phyloP scores from a whole-genome alignment of 2,329 filamentous ascomycete species.

The Colletotrichum sp. region DNA sequence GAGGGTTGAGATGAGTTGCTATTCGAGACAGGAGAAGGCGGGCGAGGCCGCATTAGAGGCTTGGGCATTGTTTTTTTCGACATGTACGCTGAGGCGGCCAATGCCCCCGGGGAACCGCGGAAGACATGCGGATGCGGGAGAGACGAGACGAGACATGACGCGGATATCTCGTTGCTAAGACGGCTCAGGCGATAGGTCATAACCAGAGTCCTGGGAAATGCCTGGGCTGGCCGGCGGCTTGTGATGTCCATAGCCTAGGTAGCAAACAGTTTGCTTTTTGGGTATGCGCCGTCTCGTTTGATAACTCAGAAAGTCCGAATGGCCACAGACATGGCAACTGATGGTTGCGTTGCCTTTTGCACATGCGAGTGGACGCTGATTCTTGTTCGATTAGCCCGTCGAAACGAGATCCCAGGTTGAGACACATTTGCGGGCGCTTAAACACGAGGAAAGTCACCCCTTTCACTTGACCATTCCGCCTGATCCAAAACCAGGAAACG shows the following conservation, averaged over 20 bases:
- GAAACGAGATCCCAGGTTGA: slow-evolving; percentile 13
- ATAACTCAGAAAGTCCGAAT: neutral
- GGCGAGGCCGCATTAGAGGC: slow-evolving; percentile 13
- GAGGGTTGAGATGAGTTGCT: slow-evolving; percentile 16
- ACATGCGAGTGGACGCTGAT: neutral
- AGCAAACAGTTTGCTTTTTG: neutral
- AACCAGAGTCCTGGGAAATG: neutral
- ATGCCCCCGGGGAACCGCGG: slow-evolving; percentile 15
- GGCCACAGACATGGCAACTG: neutral
- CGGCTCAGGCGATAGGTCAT: neutral
- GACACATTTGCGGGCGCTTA: slow-evolving; percentile 8
- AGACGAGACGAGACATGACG: slow-evolving; percentile 20
- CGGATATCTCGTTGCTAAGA: neutral
- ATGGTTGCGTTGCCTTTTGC: neutral
- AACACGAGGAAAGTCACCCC: neutral
- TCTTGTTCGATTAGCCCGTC: neutral
- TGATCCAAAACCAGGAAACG: slow-evolving; percentile 6
- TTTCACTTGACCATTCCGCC: slow-evolving; percentile 11
- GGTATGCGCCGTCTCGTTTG: neutral
- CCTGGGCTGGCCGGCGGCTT: neutral
- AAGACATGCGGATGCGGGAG: slow-evolving; percentile 2
- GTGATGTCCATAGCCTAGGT: neutral
- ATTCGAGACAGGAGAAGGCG: slow-evolving; percentile 1
- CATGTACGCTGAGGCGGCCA: neutral
- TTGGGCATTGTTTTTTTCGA: slow-evolving; percentile 1